Base-by-base conservation (phyloP, 768 basidiomycete species). In the Paxillus involutus region DNA sequence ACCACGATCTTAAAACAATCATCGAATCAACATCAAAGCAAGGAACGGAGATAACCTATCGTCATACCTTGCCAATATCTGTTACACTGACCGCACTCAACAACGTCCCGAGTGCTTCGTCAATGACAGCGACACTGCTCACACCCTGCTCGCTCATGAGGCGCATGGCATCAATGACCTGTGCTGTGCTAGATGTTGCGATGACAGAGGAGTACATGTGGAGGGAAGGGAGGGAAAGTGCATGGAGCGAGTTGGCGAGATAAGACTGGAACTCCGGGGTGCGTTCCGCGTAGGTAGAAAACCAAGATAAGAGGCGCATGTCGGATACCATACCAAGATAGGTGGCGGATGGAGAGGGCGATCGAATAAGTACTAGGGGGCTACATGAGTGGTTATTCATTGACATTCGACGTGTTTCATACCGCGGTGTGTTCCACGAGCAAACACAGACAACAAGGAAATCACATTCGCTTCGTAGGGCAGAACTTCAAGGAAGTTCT, bases 81-180 rank as follows among this genome's bases (percentile, higher is more conserved):
- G 89, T 91, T 5, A 91, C 91, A 64, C 88, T 90, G 36, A 91
- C 84, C 3, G 88, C 87, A 55, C 90, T 89, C 51, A 89, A 68
- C 51, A 92, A 68, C 43, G 70, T 76, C 4, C 86, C 83, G 3
- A 67, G 75, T 30, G 82, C 83, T 45, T 86, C 84, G 44, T 89
- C 86, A 5, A 89, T 66, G 4, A 92, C 86, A 14, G 90, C 91
- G 43, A 91, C 77, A 60, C 87, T 91, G 64, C 89, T 91, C 24
- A 93, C 89, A 21, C 91, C 91, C 63, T 88, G 81, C 56, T 90
- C 88, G 61, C 88, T 90, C 90, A 93, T 91, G 29, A 88, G 74
- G 55, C 77, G 82, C 91, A 93, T 93, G 6, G 89, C 89, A 65
- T 90, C 86, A 47, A 91, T 73, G 24, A 91, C 85, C 17, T 79